Base-by-base conservation (phyloP, 495 filamentous ascomycete species). In the Talaromyces ruber region DNA sequence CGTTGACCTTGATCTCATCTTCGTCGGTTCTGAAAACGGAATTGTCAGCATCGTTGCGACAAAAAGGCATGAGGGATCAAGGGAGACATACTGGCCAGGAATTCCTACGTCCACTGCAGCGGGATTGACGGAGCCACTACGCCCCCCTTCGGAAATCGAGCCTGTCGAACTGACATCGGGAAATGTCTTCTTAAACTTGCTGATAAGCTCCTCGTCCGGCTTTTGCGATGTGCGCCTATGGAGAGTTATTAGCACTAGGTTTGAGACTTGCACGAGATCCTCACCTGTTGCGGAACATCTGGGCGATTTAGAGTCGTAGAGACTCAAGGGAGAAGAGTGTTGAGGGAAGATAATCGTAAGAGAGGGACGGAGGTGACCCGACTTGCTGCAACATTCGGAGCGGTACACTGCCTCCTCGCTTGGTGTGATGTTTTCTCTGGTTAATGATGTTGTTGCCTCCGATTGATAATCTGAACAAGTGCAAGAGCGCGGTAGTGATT, bases 161-260 rank as follows among this genome's bases (percentile, higher is more conserved):
- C 34, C 65, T 30, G 64, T 66, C 12, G 76, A 71, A 53, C 76
- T 76, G 47, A 92, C 77, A 68, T 91, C 82, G 60, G 89, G 84
- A 67, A 93, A 96, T 61, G 80, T 84, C 62, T 88, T 85, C 69
- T 88, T 88, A 79, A 97, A 97, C 75, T 83, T 85, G 70, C 82
- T 86, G 78, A 93, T 86, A 66, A 97, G 82, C 64, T 93, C 91
- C 66, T 90, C 86, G 67, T 82, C 86, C 45, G 92, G 92, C 79
- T 96, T 97, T 74, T 92, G 92, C 51, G 89, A 85, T 67, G 86
- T 92, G 67, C 85, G 90, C 67, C 91, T 95, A 58, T 22, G 52
- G 24, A 4, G 58, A 65, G 64, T 47, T 53, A 68, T 67, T 66
- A 67, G 62, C n/a, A 51, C 43, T n/a, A 64, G 21, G 18, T 18